Evolutionary conservation across 2,329 filamentous ascomycete genomes (phyloP).

Genomic region (Helicocarpus griseus): DNA sequence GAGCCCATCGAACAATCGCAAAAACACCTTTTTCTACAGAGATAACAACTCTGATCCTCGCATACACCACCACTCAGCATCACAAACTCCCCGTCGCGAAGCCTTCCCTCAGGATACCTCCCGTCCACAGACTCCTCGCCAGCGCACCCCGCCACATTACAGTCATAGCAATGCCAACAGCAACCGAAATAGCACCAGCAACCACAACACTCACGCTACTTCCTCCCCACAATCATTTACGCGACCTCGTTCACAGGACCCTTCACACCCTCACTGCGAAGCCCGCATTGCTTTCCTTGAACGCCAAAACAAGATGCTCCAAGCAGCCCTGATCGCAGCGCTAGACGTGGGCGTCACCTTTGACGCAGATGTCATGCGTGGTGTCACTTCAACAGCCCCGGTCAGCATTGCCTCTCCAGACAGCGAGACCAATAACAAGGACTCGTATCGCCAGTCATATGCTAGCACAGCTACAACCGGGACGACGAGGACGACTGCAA

Average conservation of each 20-base stretch:
- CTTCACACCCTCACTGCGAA: slow-evolving; percentile 22
- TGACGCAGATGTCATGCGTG: slow-evolving; percentile 14
- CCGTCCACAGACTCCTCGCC: slow-evolving; percentile 7
- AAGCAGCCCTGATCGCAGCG: slow-evolving; percentile 32
- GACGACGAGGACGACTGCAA: neutral
- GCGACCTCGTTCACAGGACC: slow-evolving; percentile 8
- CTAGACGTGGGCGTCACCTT: slow-evolving; percentile 28
- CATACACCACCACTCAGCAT: neutral
- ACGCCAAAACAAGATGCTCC: slow-evolving; percentile 34
- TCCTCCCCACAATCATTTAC: neutral
- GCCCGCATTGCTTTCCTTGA: slow-evolving; percentile 30
- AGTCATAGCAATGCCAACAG: neutral
- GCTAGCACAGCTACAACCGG: neutral
- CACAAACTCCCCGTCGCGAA: neutral
- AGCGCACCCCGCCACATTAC: neutral
- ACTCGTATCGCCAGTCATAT: neutral
- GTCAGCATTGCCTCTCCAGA: neutral
- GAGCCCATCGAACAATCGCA: neutral
- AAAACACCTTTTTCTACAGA: slow-evolving; percentile 1
- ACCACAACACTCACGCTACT: slow-evolving; percentile 11
- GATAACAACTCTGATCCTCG: neutral
- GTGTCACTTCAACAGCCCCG: neutral
- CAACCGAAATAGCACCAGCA: neutral
- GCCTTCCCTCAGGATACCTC: neutral
- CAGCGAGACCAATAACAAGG: neutral